These are phyloP conservation scores for Protomyces gravidus DNA, from an alignment of 1,139 yeast genomes.

Conservation along the genomic window DNA sequence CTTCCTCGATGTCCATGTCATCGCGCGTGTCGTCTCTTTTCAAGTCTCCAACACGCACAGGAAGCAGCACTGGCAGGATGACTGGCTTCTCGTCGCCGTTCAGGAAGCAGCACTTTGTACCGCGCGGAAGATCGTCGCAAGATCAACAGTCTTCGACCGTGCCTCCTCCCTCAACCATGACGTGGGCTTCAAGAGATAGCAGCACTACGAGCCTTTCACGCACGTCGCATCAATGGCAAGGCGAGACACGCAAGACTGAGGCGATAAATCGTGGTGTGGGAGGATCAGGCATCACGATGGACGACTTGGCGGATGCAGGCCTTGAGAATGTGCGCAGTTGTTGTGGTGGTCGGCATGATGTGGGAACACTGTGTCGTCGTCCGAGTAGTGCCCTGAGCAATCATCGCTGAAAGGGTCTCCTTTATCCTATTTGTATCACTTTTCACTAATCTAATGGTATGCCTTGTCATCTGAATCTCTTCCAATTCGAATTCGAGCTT, in stretches of 20 bases:
- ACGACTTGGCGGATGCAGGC: conserved; percentile 30
- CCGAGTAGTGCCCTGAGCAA: conserved; percentile 18
- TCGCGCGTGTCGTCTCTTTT: background rate
- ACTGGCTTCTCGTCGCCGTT: background rate
- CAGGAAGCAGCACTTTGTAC: background rate
- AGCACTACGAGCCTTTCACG: background rate
- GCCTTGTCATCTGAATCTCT: background rate
- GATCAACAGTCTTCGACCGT: conserved; percentile 6
- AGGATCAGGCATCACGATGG: conserved; percentile 8
- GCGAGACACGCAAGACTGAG: background rate
- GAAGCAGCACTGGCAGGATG: background rate
- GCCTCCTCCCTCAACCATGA: background rate
- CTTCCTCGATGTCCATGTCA: background rate
- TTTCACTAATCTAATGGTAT: background rate
- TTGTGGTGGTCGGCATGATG: conserved; percentile 34
- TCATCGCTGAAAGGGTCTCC: background rate
- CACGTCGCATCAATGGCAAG: background rate
- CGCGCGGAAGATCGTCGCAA: background rate
- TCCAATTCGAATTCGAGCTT: background rate
- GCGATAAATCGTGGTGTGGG: too few relatives aligned
- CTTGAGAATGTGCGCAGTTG: conserved; percentile 35
- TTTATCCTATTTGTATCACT: background rate
- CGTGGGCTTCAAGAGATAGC: background rate
- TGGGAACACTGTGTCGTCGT: conserved; percentile 11
- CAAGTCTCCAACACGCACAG: background rate